Base-by-base conservation (phyloP, 1,139 yeast genomes). In the Suhomyces yuchorum region DNA sequence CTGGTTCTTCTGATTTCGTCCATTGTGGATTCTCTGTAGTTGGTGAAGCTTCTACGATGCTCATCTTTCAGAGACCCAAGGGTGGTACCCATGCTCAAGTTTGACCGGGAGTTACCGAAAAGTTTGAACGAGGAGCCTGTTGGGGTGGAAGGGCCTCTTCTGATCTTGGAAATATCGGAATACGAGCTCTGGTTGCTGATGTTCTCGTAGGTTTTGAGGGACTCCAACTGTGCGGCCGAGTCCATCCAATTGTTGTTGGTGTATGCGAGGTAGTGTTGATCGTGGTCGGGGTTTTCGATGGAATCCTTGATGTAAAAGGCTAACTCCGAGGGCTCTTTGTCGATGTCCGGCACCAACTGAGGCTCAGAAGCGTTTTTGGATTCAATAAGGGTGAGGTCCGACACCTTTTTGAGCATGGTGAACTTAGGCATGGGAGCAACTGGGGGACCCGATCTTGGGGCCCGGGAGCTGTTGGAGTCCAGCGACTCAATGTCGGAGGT, bases 171-270 rank as follows among this genome's bases (percentile, higher is more conserved):
- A 5, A 48, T n/a, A 23, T 47, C 50, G 6, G 47, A 41, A 18
- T 30, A 42, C 2, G 51, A 48, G 35, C 48, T 44, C 6, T 26
- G 23, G 37, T 36, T 19, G 35, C 47, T 43, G 40, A 40, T 22
- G 9, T 42, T 32, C n/a, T 36, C 39, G 23, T 26, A 24, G 14
- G 39, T 24, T 23, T n/a, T 23, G 8, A 42, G 17, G 18, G 49
- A 37, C 14, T 35, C 37, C 24, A 48, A 24, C 11, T 44, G 46
- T 2, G 53, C 44, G 4, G 52, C 50, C 12, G 60, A 51, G 37
- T 54, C 61, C 65, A 61, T 61, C 65, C 65, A 61, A 44, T 61
- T 61, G 7, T 44, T 42, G 15, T 50, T 42, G 20, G 51, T 54
- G 32, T 54, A 57, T 22, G 50, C 48, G 5, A 47, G 40, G 33